Percentiles rank a stretch among this genome's conserved stretches.
Evolutionary conservation across 73 alveolate species (phyloP).

Genomic region (Symbiodinium natans): DNA sequence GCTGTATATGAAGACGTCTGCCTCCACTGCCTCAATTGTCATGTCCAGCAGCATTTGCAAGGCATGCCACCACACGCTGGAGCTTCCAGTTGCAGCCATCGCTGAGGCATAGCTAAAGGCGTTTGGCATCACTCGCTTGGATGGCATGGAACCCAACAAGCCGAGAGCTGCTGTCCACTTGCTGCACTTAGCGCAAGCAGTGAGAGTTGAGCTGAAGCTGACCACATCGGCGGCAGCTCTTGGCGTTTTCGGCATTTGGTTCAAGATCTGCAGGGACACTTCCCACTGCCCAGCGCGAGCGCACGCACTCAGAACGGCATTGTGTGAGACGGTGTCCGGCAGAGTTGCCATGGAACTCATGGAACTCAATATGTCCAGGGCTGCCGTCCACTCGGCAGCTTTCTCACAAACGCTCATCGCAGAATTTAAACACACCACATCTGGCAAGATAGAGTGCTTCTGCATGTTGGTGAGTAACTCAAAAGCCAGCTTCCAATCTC

Average conservation of each 20-base stretch:
- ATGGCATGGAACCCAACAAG: neutral
- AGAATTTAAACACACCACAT: slow-evolving; percentile 1
- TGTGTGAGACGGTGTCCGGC: neutral
- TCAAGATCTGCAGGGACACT: neutral
- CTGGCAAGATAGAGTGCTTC: neutral
- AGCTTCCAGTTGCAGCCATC: slow-evolving; percentile 22
- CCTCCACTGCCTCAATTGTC: neutral
- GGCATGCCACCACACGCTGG: slow-evolving; percentile 26
- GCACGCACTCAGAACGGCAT: slow-evolving; percentile 46
- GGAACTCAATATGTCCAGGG: neutral
- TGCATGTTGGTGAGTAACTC: slow-evolving; percentile 30
- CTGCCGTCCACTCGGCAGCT: slow-evolving; percentile 25
- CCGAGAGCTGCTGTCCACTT: neutral
- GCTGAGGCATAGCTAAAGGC: slow-evolving; percentile 29
- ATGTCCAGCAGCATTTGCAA: neutral
- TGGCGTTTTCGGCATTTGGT: neutral
- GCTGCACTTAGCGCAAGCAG: slow-evolving; percentile 64
- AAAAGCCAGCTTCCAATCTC: slow-evolving; percentile 6
- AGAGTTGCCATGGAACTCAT: neutral
- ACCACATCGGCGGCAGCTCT: neutral
- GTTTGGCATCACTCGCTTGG: neutral
- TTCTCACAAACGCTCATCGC: slow-evolving; percentile 56
- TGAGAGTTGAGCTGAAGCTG: slow-evolving; percentile 57
- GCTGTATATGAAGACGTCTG: slow-evolving; percentile 14
- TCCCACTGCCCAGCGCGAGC: slow-evolving; percentile 51